Conservation (phyloP, 75 land plant species). For the Cunninghamia lanceolata region DNA sequence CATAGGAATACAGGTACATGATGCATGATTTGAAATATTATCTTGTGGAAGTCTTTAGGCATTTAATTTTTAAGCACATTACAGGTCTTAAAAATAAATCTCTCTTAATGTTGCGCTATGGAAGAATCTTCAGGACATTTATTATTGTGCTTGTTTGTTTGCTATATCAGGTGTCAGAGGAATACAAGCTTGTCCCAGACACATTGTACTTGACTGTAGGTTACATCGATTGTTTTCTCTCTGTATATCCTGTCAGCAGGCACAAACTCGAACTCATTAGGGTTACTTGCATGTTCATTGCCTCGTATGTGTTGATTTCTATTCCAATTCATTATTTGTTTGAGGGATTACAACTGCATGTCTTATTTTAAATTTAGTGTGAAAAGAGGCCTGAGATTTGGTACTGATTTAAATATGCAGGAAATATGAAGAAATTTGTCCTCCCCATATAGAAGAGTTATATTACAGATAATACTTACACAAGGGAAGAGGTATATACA, state of each 20-base stretch:
- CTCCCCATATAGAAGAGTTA: constrained; percentile 41
- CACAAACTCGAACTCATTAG: constrained; percentile 43
- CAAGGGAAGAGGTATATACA: constrained; percentile 26
- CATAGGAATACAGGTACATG: too few species aligned
- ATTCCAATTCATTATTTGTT: background rate
- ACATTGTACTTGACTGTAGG: constrained; percentile 45
- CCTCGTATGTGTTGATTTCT: constrained; percentile 28
- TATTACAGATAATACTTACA: constrained; percentile 40
- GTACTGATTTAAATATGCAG: background rate
- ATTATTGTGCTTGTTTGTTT: background rate
- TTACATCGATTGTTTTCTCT: constrained; percentile 45
- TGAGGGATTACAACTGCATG: background rate
- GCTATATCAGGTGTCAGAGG: constrained; percentile 44
- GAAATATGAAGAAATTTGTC: constrained; percentile 37
- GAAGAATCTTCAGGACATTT: too few species aligned
- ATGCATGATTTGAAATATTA: too few species aligned
- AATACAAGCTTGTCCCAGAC: constrained; percentile 53
- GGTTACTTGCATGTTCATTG: constrained; percentile 57
- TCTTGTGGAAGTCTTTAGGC: too few species aligned
- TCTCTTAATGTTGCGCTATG: too few species aligned
- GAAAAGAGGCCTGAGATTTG: background rate
- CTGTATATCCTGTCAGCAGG: constrained; percentile 27
- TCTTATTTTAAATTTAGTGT: background rate
- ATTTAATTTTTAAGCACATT: too few species aligned
- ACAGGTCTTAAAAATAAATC: too few species aligned